These are phyloP conservation scores for Talaromyces sp. DNA, from an alignment of 2,329 filamentous ascomycete species.

Conservation along the genomic window DNA sequence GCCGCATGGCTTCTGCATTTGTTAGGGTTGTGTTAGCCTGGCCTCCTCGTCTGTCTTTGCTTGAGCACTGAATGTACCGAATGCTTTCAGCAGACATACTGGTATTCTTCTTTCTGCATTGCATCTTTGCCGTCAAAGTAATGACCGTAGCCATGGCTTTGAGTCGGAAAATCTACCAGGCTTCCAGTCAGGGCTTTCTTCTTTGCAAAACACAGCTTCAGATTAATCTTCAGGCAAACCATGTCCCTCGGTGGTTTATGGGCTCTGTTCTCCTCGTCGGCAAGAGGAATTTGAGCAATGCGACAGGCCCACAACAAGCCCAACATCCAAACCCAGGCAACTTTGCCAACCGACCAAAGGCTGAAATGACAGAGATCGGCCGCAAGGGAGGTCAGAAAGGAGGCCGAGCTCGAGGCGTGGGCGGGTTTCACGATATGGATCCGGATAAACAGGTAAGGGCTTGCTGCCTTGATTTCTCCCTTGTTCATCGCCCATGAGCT, in stretches of 20 bases:
- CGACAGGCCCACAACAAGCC: not conserved
- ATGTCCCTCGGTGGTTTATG: not conserved
- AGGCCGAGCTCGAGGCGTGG: slow-evolving; percentile 21
- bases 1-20: not conserved
- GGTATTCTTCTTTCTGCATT: not conserved
- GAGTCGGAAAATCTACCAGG: slow-evolving; percentile 1
- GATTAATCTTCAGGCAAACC: not conserved
- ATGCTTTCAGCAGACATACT: not conserved
- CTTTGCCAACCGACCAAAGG: slow-evolving; percentile 27
- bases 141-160: slow-evolving; percentile 1
- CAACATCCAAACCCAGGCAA: slow-evolving; percentile 28
- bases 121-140: not conserved
- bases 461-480: not conserved
- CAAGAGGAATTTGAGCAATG: not conserved
- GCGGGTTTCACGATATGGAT: slow-evolving; percentile 25
- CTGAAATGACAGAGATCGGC: slow-evolving; percentile 20
- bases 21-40: not conserved
- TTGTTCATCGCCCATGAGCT: not conserved
- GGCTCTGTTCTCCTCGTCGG: not conserved
- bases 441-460: slow-evolving; percentile 24
- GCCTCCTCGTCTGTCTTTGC: not conserved
- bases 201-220: not conserved
- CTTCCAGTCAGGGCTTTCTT: not conserved
- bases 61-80: not conserved
- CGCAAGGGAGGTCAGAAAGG: slow-evolving; percentile 23